Percentiles rank a stretch among this genome's conserved stretches.
Conservation (phyloP, 2,329 filamentous ascomycete species). For the Pseudogymnoascus sp. region DNA sequence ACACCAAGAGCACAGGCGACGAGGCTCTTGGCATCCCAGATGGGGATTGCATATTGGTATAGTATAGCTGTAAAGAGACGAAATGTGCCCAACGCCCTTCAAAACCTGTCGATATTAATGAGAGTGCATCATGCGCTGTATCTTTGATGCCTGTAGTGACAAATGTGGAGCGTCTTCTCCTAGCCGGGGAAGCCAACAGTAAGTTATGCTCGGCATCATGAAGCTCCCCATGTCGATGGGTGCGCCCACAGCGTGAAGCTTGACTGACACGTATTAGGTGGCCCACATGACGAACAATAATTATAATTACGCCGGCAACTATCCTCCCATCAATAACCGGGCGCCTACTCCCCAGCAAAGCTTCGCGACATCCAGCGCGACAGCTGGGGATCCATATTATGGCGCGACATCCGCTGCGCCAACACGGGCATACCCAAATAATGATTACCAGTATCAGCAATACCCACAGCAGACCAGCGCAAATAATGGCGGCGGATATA, state of each 20-base stretch:
- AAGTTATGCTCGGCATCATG: not conserved
- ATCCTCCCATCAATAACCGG: slow-evolving; percentile 2
- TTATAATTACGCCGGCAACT: not conserved
- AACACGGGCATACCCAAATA: not conserved
- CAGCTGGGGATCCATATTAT: slow-evolving; percentile 2
- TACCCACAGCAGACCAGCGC: not conserved
- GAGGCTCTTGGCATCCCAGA: not conserved
- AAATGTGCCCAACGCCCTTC: not conserved
- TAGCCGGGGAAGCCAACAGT: not conserved
- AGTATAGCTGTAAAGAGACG: not conserved
- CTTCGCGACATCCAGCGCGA: not conserved
- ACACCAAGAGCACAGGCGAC: not conserved
- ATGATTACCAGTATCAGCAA: slow-evolving; percentile 6
- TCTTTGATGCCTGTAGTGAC: not conserved
- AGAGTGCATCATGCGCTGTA: not conserved
- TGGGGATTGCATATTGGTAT: not conserved
- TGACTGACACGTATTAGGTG: not conserved
- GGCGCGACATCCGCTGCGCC: not conserved
- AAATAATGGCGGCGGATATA: not conserved
- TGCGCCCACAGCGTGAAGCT: not conserved
- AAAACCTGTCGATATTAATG: not conserved
- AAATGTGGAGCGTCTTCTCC: not conserved
- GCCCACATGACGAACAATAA: slow-evolving; percentile 5
- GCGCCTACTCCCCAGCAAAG: not conserved
- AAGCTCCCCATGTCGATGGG: not conserved